phyloP scores from a whole-genome alignment of 1,284 basidiomycete species.

The Paramarasmius palmivorus region DNA sequence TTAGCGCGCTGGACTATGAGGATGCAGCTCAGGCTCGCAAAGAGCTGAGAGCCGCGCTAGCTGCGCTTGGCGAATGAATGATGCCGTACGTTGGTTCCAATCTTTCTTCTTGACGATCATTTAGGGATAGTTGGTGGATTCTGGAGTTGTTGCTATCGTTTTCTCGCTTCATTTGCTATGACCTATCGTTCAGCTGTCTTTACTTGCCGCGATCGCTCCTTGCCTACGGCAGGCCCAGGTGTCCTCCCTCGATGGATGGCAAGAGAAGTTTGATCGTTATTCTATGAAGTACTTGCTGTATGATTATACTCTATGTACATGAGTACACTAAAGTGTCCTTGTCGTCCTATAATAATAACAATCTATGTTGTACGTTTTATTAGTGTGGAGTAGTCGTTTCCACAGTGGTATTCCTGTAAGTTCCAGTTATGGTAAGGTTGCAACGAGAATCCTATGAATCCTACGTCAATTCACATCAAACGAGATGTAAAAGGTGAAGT shows the following conservation, averaged over 20 bases:
- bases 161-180: too few species aligned
- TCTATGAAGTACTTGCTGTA: too few species aligned
- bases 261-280: too few species aligned
- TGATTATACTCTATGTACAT: too few species aligned
- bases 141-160: neutral
- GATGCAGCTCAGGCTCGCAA: constrained; percentile 81
- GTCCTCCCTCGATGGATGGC: too few species aligned
- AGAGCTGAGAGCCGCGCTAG: constrained; percentile 77
- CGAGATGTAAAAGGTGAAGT: neutral
- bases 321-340: too few species aligned
- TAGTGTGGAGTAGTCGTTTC: neutral
- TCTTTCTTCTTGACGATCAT: neutral
- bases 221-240: too few species aligned
- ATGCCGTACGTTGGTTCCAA: neutral
- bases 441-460: neutral
- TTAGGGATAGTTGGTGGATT: neutral
- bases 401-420: too few species aligned
- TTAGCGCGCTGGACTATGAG: constrained; percentile 91
- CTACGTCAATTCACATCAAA: neutral
- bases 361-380: neutral
- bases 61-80: constrained; percentile 58
- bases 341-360: too few species aligned
- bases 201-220: too few species aligned
- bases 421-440: too few species aligned
- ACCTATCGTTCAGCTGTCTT: too few species aligned